Evolutionary conservation across 345 rosid species (phyloP).

Genomic region (Garcia nutans): DNA sequence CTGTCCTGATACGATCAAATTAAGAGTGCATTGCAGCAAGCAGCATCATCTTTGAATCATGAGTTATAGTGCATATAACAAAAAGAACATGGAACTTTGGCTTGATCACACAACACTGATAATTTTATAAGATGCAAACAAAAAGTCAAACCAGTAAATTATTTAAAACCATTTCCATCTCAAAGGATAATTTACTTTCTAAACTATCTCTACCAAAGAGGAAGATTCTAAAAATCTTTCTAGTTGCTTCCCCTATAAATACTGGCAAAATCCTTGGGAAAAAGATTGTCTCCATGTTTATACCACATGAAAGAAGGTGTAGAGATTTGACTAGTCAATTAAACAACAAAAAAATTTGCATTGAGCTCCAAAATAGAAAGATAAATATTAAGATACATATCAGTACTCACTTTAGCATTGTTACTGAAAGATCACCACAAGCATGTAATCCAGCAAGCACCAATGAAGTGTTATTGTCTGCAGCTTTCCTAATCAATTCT

Average conservation of each 20-base stretch:
- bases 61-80: background rate
- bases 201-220: background rate
- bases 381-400: slow-evolving; percentile 1
- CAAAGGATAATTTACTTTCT: background rate
- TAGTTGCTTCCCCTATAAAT: background rate
- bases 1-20: background rate
- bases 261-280: background rate
- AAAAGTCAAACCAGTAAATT: background rate
- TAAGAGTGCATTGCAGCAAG: background rate
- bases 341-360: background rate
- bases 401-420: slow-evolving; percentile 76
- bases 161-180: background rate
- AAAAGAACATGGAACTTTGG: background rate
- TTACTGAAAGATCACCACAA: slow-evolving; percentile 92
- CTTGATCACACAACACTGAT: background rate
- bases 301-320: background rate
- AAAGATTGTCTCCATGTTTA: too few species aligned
- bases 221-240: background rate
- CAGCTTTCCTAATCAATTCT: slow-evolving; percentile 25
- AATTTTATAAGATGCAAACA: slow-evolving; percentile 2
- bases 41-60: background rate
- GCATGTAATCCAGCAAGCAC: slow-evolving; percentile 97
- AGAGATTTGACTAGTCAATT: background rate
- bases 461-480: slow-evolving; percentile 40
- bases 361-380: background rate